Evolutionary conservation across 75 land plant species (phyloP).

Genomic region (Isoetes taiwanensis): DNA sequence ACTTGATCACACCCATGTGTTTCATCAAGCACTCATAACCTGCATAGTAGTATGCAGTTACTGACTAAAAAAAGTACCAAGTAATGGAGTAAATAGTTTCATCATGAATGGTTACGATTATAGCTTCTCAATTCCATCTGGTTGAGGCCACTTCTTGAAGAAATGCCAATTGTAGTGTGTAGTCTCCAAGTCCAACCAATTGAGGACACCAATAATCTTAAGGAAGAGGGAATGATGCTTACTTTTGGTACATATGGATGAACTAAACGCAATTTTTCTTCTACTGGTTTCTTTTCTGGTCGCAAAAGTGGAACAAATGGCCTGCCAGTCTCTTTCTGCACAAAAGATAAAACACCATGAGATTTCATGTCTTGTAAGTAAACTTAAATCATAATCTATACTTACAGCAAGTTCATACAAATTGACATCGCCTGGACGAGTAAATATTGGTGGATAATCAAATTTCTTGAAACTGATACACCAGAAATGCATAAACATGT

Average conservation of each 20-base stretch:
- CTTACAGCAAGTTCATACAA: slow-evolving; percentile 66
- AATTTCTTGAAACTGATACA: slow-evolving; percentile 74
- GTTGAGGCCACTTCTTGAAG: too few species aligned
- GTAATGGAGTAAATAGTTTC: too few species aligned
- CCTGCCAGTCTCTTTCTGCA: slow-evolving; percentile 79
- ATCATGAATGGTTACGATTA: too few species aligned
- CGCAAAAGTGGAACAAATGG: slow-evolving; percentile 67
- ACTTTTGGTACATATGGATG: slow-evolving; percentile 87
- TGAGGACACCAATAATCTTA: too few species aligned
- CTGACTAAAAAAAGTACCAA: too few species aligned
- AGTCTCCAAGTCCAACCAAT: too few species aligned
- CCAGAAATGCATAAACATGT: too few species aligned
- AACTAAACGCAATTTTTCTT: slow-evolving; percentile 36
- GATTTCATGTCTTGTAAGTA: not conserved
- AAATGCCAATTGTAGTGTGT: too few species aligned
- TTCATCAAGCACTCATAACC: too few species aligned
- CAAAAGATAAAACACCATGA: not conserved
- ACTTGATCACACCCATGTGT: too few species aligned
- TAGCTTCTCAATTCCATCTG: too few species aligned
- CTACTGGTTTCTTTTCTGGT: slow-evolving; percentile 29
- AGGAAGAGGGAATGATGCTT: not conserved
- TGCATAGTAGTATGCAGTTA: too few species aligned
- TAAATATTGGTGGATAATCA: slow-evolving; percentile 83
- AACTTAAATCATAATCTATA: slow-evolving; percentile 1
- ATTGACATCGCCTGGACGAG: slow-evolving; percentile 49